phyloP scores from a whole-genome alignment of 768 basidiomycete genomes.

The Podaxis sp. region DNA sequence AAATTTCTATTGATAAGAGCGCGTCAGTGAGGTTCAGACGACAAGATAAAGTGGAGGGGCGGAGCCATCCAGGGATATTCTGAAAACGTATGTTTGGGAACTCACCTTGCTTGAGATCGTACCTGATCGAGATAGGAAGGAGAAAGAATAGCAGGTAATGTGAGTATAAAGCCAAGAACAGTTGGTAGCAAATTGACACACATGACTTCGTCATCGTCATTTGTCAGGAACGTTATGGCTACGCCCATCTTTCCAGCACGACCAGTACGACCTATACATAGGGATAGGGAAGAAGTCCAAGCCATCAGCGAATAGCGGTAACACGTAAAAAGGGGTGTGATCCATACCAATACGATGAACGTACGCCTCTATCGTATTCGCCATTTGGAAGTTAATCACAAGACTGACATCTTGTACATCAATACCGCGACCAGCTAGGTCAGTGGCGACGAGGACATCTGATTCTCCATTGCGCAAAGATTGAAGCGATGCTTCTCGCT shows the following conservation, averaged over 20 bases:
- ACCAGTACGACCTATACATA: constrained; percentile 80
- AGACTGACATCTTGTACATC: constrained; percentile 96
- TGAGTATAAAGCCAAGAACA: constrained; percentile 16
- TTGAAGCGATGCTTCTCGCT: constrained; percentile 91
- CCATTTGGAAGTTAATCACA: constrained; percentile 98
- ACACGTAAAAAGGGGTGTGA: constrained; percentile 17
- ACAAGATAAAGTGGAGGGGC: background rate
- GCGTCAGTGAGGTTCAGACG: background rate
- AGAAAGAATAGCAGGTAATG: constrained; percentile 19
- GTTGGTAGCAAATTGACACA: constrained; percentile 41
- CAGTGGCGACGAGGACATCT: constrained; percentile 93
- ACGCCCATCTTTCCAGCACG: constrained; percentile 95
- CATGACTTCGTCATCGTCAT: constrained; percentile 98
- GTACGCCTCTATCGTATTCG: constrained; percentile 93
- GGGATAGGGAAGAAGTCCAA: constrained; percentile 7
- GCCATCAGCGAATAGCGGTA: constrained; percentile 11
- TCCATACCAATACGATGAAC: constrained; percentile 92
- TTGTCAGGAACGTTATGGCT: constrained; percentile 93
- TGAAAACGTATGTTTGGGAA: constrained; percentile 7
- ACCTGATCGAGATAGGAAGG: constrained; percentile 48
- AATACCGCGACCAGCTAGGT: constrained; percentile 97
- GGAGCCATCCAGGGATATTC: background rate
- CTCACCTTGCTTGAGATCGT: constrained; percentile 92
- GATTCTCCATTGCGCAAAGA: constrained; percentile 82
- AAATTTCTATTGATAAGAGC: constrained; percentile 61